Conservation (phyloP, 2,329 filamentous ascomycete species). For the Alternaria longipes region DNA sequence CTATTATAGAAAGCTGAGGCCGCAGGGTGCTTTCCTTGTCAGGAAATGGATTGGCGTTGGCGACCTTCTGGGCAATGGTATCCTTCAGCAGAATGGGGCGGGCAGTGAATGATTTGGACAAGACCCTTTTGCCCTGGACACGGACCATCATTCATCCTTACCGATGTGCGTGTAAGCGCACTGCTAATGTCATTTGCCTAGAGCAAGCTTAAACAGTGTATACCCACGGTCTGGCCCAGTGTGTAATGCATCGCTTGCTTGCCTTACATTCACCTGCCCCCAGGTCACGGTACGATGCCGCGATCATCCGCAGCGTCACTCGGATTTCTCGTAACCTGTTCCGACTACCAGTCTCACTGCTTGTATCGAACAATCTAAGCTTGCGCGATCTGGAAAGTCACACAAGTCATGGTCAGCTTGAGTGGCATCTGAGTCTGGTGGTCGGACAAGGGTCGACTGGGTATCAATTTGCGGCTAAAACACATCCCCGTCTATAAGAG, state of each 20-base stretch:
- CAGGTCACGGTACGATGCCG: slow-evolving; percentile 10
- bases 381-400: not conserved
- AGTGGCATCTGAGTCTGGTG: not conserved
- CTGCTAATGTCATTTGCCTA: not conserved
- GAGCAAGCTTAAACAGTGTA: not conserved
- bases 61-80: slow-evolving; percentile 37
- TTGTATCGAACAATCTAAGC: slow-evolving; percentile 17
- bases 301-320: not conserved
- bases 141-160: not conserved
- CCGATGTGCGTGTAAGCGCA: not conserved
- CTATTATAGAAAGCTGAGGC: slow-evolving; percentile 68
- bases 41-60: slow-evolving; percentile 53
- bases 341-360: slow-evolving; percentile 11
- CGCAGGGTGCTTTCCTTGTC: slow-evolving; percentile 64
- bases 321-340: slow-evolving; percentile 7
- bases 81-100: slow-evolving; percentile 4
- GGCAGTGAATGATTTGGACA: slow-evolving; percentile 9
- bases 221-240: slow-evolving; percentile 2
- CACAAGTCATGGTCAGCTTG: not conserved
- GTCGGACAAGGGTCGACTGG: slow-evolving; percentile 21
- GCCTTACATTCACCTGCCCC: slow-evolving; percentile 18
- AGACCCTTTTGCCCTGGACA: not conserved
- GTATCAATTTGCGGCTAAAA: slow-evolving; percentile 43
- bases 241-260: slow-evolving; percentile 1
- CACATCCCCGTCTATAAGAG: slow-evolving; percentile 18